Base-by-base conservation (phyloP, 139 green algal genomes). In the Yamagishiella unicocca region DNA sequence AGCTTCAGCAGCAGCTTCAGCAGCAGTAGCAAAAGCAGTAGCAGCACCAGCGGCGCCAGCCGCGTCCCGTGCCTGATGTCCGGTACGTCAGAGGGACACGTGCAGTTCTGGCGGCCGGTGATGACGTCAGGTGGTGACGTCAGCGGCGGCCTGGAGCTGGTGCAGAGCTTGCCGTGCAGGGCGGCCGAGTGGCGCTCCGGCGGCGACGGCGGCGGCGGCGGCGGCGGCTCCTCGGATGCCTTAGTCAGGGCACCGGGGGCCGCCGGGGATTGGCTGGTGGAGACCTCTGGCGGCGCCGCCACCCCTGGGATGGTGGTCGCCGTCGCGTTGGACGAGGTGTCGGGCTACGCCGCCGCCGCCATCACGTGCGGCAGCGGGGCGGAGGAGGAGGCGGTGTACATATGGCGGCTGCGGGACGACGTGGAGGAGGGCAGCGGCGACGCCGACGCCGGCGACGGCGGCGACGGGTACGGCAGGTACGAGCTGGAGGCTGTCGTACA, bases 351-450 rank as follows among this genome's bases (percentile, higher is more conserved):
- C 19, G 90, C 90, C 55, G 90, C 87, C 22, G 90, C 90, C 33
- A 87, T 80, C 24, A 93, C 90, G 38, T 90, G 87, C 80, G 90
- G 90, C 1, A 46, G 88, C 75, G 89, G 82, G 35, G 87, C 90
- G 12, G 54, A 82, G 1, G 90, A 91, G 53, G 90, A 93, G 70
- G 90, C 83, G 0, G 14, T 93, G 6, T 90, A 87, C 83, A 89
- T 93, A 9, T 93, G 90, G 90, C 45, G 79, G 3, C 31, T 85
- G 10, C 45, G 31, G 0, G 66, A 85, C 42, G 67, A 45, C 22
- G 45, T 33, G n/a, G n/a, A n/a, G n/a, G n/a, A n/a, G n/a, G n/a
- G n/a, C n/a, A n/a, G n/a, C 64, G 50, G 31, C 6, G 46, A 53
- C 25, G 37, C 9, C 25, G 46, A 38, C 24, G n/a, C 46, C 21